phyloP scores from a whole-genome alignment of 345 rosid species.

The Crucihimalaya himalaica region DNA sequence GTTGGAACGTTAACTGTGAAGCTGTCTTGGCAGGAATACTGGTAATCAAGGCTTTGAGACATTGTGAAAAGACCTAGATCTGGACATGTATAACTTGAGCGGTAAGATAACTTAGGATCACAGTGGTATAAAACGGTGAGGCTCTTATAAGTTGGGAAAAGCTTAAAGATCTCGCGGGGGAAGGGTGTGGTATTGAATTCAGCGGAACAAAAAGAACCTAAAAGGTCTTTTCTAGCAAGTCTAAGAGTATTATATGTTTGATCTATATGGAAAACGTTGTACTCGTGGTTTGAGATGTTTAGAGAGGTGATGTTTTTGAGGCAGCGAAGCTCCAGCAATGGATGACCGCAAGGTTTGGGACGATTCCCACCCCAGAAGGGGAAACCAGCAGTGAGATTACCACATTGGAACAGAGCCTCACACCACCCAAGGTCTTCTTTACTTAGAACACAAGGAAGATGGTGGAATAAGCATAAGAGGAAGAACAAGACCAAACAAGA shows the following conservation, averaged over 20 bases:
- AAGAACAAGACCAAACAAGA: background rate
- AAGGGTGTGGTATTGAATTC: background rate
- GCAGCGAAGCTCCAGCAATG: constrained; percentile 33
- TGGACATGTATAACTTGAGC: background rate
- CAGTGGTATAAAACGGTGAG: constrained; percentile 31
- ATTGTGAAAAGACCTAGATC: background rate
- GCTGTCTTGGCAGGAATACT: background rate
- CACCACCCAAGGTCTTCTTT: background rate
- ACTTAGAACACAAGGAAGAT: background rate
- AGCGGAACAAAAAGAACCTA: background rate
- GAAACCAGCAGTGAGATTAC: constrained; percentile 12
- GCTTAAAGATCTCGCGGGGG: background rate
- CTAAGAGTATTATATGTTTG: background rate
- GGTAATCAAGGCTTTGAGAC: background rate
- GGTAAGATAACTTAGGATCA: background rate
- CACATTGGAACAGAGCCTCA: constrained; percentile 6
- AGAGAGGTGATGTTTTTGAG: too few species aligned
- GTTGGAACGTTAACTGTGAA: background rate
- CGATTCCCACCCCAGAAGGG: constrained; percentile 44
- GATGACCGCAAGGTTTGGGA: background rate
- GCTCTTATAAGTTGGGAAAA: background rate
- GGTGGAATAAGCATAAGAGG: background rate
- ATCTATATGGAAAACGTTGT: background rate
- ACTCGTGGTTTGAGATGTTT: background rate
- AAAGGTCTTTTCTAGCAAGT: background rate